Percentiles rank a stretch among this genome's conserved stretches.
Conservation (phyloP, 192 early-diverging fungal genomes). For the Diversispora epigaea region DNA sequence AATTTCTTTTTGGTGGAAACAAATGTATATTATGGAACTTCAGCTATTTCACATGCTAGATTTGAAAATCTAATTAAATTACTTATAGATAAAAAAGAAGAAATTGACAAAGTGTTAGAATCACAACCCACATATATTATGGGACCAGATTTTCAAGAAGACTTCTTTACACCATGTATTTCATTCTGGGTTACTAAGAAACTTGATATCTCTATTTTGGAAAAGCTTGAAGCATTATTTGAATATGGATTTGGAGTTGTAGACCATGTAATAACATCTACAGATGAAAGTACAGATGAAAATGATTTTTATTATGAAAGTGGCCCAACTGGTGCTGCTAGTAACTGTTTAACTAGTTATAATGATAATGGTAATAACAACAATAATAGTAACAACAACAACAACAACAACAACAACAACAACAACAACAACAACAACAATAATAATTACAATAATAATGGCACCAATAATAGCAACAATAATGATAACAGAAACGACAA, state of each 20-base stretch:
- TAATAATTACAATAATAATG: too few species aligned
- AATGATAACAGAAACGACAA: too few species aligned
- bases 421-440: too few species aligned
- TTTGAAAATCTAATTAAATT: not conserved
- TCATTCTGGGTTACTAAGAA: not conserved
- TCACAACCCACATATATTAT: not conserved
- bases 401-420: too few species aligned
- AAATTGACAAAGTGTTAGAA: not conserved
- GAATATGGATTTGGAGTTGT: not conserved
- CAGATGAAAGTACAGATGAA: not conserved
- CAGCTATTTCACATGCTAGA: not conserved
- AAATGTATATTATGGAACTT: not conserved
- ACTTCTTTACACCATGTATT: not conserved
- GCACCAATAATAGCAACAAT: too few species aligned
- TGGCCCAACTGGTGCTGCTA: too few species aligned
- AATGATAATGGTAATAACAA: not conserved
- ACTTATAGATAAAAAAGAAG: not conserved
- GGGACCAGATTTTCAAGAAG: not conserved
- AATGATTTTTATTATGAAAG: not conserved
- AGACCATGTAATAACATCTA: not conserved
- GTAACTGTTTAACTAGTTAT: not conserved
- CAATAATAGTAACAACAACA: too few species aligned
- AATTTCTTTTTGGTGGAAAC: not conserved
- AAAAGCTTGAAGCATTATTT: not conserved
- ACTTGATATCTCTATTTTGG: not conserved